Conservation (phyloP, 352 stramenopile genomes). For the Pseudoperonospora humuli region DNA sequence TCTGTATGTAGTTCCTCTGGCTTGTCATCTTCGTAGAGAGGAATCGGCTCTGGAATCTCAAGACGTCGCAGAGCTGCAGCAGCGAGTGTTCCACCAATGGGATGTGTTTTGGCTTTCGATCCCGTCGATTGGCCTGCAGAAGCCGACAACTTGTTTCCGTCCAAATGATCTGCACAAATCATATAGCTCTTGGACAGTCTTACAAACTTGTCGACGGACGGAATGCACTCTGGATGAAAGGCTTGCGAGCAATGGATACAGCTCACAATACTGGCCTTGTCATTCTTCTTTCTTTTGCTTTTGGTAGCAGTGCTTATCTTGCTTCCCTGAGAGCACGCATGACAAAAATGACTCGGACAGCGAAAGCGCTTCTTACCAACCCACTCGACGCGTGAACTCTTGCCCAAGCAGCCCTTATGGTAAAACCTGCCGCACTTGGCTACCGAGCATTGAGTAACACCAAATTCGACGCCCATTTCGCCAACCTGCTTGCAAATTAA, state of each 20-base stretch:
- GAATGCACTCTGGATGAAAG: constrained; percentile 79
- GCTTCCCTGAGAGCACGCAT: constrained; percentile 42
- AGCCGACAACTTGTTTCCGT: constrained; percentile 28
- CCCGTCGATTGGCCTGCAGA: constrained; percentile 2
- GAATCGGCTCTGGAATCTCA: constrained; percentile 23
- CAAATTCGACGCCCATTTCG: constrained; percentile 84
- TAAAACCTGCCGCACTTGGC: constrained; percentile 91
- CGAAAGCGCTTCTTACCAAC: constrained; percentile 85
- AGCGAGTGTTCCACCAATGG: constrained; percentile 11
- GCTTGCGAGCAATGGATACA: constrained; percentile 85
- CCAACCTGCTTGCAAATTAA: constrained; percentile 88
- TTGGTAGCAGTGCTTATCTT: constrained; percentile 12
- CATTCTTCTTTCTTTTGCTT: constrained; percentile 34
- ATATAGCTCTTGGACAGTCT: constrained; percentile 81
- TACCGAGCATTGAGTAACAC: constrained; percentile 87
- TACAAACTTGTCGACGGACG: constrained; percentile 63
- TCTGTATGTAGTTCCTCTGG: constrained; percentile 5
- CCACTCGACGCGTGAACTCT: constrained; percentile 74
- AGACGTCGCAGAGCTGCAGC: constrained; percentile 17
- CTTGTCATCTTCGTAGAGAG: constrained; percentile 26
- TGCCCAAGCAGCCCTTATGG: constrained; percentile 82
- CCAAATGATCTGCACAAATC: constrained; percentile 83
- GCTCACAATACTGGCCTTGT: constrained; percentile 42
- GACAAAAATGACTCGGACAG: constrained; percentile 88
- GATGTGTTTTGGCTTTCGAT: constrained; percentile 2